Evolutionary conservation across 1,139 yeast species (phyloP), one percentile per base, ranked within the genome.

Genomic region (Wickerhamiella pararugosa): DNA sequence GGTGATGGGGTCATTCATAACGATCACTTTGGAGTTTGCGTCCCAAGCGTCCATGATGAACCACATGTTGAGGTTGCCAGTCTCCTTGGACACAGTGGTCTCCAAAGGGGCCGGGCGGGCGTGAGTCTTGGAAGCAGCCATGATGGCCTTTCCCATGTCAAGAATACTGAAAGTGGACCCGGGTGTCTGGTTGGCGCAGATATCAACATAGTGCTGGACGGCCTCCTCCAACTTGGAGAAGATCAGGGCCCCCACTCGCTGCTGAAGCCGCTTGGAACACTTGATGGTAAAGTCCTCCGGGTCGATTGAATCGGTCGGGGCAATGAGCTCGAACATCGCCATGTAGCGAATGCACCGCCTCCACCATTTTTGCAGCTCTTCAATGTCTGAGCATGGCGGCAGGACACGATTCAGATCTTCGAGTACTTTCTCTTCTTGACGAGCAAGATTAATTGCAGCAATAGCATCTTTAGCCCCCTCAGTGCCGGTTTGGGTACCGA

Each of bases 11-110:
- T 38, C 41, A n/a, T 30, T 35, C 25, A 38, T 25, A 8, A 32
- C 11, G 36, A 38, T 38, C 11, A 38, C 41, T 25, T 38, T 38
- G 25, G 41, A 32, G 11, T 31, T 21, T 5, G 41, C 41, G 33
- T 38, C 41, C 41, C 41, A 38, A 11, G 41, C 34, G 34, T 38
- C 41, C 41, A 38, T 38, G 21, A 38, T 38, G 7, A 38, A 33
- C 34, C 34, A 38, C 41, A 38, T 38, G 33, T 38, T 38, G 25
- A 26, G 29, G 31, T 38, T 38, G 21, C 31, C 41, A 21, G 27
- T 33, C 11, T 38, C 41, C 11, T 38, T 32, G 10, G 36, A 29
- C 7, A 38, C 33, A n/a, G 28, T 15, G 7, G 32, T 36, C 26
- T 38, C 41, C 7, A 38, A 25, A 7, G 41, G 41, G 2, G 36